A percentile compares a stretch with the other conserved stretches of the same genome.
These are phyloP conservation scores for Starmerella cellae DNA, from an alignment of 805 yeast genomes.

Conservation along the genomic window DNA sequence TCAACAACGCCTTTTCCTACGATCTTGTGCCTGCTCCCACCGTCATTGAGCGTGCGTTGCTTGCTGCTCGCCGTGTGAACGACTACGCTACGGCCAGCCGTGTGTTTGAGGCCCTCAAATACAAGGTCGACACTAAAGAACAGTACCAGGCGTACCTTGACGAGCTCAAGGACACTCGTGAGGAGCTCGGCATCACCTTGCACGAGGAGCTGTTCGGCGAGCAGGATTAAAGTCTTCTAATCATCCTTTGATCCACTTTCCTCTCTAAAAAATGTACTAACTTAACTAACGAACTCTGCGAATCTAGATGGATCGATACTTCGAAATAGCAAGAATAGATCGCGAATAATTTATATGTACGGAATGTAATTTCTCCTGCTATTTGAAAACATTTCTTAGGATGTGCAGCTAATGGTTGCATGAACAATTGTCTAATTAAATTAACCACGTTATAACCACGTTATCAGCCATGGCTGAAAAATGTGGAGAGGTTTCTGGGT, in stretches of 20 bases:
- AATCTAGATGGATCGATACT: no score
- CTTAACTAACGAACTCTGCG: no score
- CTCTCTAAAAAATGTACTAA: neutral
- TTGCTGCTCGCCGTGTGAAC: conserved; percentile 97
- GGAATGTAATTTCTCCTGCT: no score
- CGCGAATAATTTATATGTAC: no score
- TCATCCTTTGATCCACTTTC: no score
- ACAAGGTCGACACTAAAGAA: conserved; percentile 86
- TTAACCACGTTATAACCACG: no score
- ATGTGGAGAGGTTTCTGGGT: no score
- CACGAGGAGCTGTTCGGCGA: conserved; percentile 66
- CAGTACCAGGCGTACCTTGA: conserved; percentile 94
- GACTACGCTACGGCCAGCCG: conserved; percentile 98
- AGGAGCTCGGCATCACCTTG: conserved; percentile 83
- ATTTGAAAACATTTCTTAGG: no score
- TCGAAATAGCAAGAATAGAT: no score
- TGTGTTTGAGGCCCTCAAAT: conserved; percentile 88
- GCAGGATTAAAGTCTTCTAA: conserved; percentile 16
- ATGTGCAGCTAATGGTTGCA: no score
- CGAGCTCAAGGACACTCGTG: conserved; percentile 81
- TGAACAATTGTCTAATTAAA: no score
- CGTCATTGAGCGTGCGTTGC: conserved; percentile 86
- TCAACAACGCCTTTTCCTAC: conserved; percentile 95
- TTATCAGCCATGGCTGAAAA: no score
- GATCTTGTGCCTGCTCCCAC: conserved; percentile 97